A percentile compares a stretch with the other conserved stretches of the same genome.
Conservation (phyloP, 2,329 filamentous ascomycete species). For the Aureobasidium sp. region DNA sequence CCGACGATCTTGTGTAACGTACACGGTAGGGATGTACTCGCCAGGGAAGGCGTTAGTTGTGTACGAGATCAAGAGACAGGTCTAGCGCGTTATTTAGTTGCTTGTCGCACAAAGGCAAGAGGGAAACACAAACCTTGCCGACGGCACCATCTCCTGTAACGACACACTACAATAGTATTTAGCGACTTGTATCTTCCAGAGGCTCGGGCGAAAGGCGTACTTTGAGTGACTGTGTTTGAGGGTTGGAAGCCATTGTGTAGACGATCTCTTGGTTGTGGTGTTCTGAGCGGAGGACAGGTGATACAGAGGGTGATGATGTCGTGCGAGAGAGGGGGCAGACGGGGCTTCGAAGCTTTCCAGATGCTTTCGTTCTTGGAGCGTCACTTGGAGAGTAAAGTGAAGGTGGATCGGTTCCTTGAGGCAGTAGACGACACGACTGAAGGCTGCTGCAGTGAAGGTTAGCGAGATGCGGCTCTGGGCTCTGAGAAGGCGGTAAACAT, state of each 20-base stretch:
- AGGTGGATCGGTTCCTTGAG: background rate
- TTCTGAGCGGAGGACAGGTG: background rate
- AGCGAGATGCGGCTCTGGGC: slow-evolving; percentile 3
- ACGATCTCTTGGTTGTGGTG: background rate
- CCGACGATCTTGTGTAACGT: slow-evolving; percentile 29
- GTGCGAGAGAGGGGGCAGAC: background rate
- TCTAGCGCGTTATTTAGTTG: slow-evolving; percentile 47
- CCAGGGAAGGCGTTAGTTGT: slow-evolving; percentile 99
- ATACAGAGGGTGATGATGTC: slow-evolving; percentile 4
- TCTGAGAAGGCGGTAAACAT: slow-evolving; percentile 10
- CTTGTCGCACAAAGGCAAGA: slow-evolving; percentile 6
- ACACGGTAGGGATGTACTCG: slow-evolving; percentile 99
- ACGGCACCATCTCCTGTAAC: slow-evolving; percentile 99
- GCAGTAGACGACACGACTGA: background rate
- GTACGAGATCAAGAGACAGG: slow-evolving; percentile 97
- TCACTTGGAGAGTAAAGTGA: background rate
- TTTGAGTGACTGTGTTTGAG: slow-evolving; percentile 86
- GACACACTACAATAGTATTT: slow-evolving; percentile 61
- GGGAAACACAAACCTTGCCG: slow-evolving; percentile 69
- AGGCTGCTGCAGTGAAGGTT: slow-evolving; percentile 3
- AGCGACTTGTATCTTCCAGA: slow-evolving; percentile 4
- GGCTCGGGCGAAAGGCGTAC: slow-evolving; percentile 39
- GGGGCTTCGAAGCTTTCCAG: background rate
- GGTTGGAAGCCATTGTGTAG: slow-evolving; percentile 60
- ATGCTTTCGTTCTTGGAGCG: background rate